These are phyloP conservation scores for Periconia digitata DNA, from an alignment of 2,329 filamentous ascomycete species.

Conservation along the genomic window DNA sequence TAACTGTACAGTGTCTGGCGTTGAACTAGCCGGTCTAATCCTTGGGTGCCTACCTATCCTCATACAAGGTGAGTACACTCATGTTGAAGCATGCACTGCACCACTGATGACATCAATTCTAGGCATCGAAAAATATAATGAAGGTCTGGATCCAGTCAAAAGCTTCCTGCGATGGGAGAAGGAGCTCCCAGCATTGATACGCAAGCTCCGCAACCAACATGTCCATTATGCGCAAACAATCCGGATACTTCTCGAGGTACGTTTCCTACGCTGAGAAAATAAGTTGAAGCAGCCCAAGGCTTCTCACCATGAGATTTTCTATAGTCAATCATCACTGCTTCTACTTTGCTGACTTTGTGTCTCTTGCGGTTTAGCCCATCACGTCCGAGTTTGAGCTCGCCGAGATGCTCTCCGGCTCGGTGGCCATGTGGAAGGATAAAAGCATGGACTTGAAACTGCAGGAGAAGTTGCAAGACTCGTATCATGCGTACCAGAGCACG, in stretches of 20 bases:
- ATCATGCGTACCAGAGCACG: constrained; percentile 36
- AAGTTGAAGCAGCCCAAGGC: no score
- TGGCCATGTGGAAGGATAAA: constrained; percentile 36
- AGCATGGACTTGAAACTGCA: constrained; percentile 29
- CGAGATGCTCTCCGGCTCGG: constrained; percentile 38
- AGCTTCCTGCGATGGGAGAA: constrained; percentile 39
- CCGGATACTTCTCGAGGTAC: constrained; percentile 37
- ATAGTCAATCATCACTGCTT: no score
- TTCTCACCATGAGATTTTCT: no score
- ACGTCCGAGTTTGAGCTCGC: constrained; percentile 39
- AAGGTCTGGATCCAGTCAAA: constrained; percentile 44
- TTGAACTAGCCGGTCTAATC: constrained; percentile 36
- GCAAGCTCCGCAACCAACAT: constrained; percentile 41
- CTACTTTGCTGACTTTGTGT: no score
- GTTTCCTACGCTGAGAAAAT: no score
- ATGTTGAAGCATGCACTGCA: background rate
- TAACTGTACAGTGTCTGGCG: constrained; percentile 27
- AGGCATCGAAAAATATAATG: constrained; percentile 42
- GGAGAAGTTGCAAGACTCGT: constrained; percentile 38
- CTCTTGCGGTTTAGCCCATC: no score
- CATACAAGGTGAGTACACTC: constrained; percentile 27
- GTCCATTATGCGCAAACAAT: constrained; percentile 41
- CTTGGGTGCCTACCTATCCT: constrained; percentile 44
- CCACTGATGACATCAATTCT: background rate
- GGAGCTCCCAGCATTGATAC: constrained; percentile 38